Conservation (phyloP, 1,139 yeast genomes). For the Geotrichum histeridarum region DNA sequence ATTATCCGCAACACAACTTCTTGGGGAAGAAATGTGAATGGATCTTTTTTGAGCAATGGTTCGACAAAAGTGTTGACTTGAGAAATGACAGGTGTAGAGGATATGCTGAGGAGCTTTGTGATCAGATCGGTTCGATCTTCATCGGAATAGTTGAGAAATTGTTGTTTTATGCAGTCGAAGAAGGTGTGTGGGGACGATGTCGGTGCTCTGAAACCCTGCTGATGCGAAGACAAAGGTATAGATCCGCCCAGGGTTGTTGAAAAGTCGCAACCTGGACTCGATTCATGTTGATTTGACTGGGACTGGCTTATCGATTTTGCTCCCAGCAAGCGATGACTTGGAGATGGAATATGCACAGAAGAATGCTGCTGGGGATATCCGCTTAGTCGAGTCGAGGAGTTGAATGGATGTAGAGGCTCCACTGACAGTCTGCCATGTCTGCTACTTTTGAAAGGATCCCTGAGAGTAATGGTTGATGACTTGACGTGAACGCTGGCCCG, state of each 20-base stretch:
- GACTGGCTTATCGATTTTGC: too few relatives aligned
- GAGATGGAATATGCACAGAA: too few relatives aligned
- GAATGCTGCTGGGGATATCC: too few relatives aligned
- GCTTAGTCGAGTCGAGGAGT: too few relatives aligned
- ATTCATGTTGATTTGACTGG: too few relatives aligned
- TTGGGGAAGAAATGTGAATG: slow-evolving; percentile 73
- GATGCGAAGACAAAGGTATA: too few relatives aligned
- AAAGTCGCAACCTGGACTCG: too few relatives aligned
- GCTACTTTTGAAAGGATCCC: neutral
- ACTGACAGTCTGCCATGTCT: neutral
- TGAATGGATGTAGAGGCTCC: too few relatives aligned
- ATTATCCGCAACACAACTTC: slow-evolving; percentile 80
- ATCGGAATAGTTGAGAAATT: slow-evolving; percentile 12
- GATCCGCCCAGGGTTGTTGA: too few relatives aligned
- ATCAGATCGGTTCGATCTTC: slow-evolving; percentile 16
- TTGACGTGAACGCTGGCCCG: neutral
- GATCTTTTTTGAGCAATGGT: slow-evolving; percentile 76
- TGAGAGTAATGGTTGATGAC: neutral
- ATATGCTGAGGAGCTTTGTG: slow-evolving; percentile 10
- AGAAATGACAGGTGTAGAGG: slow-evolving; percentile 56
- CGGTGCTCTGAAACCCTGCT: too few relatives aligned
- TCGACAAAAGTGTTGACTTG: slow-evolving; percentile 73
- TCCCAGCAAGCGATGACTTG: too few relatives aligned
- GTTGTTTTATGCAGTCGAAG: slow-evolving; percentile 7
- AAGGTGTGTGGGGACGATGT: neutral